Evolutionary conservation across 208 protist genomes (phyloP).

Genomic region (Acanthamoeba royreba): DNA sequence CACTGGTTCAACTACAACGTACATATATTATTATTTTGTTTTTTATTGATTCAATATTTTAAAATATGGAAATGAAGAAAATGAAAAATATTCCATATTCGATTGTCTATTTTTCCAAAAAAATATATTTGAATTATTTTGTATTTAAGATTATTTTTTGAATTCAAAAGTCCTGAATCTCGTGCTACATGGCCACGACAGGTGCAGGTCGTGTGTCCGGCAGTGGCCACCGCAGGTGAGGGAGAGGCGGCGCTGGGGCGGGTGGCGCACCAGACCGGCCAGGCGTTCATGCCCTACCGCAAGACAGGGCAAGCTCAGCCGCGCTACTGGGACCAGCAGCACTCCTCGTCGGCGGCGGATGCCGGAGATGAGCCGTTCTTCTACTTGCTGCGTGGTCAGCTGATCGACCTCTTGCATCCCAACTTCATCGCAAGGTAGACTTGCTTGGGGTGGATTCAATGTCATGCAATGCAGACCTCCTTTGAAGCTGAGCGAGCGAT

Average conservation of each 20-base stretch:
- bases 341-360: neutral
- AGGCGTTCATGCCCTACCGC: neutral
- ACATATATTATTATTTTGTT: neutral
- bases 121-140: neutral
- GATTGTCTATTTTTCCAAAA: neutral
- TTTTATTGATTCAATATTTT: neutral
- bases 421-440: neutral
- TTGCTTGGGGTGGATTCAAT: neutral
- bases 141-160: neutral
- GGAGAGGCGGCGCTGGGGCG: neutral
- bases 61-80: no score
- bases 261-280: neutral
- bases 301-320: neutral
- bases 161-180: no score
- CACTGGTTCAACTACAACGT: slow-evolving; percentile 49
- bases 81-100: neutral
- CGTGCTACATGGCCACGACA: no score
- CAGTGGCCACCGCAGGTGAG: neutral
- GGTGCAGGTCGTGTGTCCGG: neutral
- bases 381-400: neutral
- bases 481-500: neutral
- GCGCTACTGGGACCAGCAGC: neutral
- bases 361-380: neutral
- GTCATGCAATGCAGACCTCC: neutral
- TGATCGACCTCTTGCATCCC: neutral